Evolutionary conservation across 805 yeast genomes (phyloP).

Genomic region (Candida ovalis): DNA sequence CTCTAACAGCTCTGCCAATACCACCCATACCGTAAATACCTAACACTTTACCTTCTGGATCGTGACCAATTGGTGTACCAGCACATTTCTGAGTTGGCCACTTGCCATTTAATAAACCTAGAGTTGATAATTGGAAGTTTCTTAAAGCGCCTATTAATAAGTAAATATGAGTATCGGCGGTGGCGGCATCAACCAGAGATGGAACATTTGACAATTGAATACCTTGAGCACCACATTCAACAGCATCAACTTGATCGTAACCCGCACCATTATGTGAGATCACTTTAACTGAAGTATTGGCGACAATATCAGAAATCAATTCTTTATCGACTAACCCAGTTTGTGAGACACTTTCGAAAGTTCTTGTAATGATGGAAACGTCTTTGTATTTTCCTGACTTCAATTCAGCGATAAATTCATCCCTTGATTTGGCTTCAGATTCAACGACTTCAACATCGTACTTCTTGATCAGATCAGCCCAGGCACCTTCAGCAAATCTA

Average conservation of each 20-base stretch:
- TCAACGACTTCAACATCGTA: conserved; percentile 44
- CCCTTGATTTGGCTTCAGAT: conserved; percentile 36
- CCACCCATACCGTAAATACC: conserved; percentile 91
- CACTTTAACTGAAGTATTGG: conserved; percentile 33
- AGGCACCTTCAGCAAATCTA: conserved; percentile 57
- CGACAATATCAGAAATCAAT: conserved; percentile 34
- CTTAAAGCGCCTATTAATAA: conserved; percentile 49
- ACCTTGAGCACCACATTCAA: conserved; percentile 35
- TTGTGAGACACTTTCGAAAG: conserved; percentile 35
- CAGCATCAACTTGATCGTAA: conserved; percentile 48
- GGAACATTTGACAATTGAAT: conserved; percentile 54
- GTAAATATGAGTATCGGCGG: conserved; percentile 55
- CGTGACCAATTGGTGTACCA: conserved; percentile 64
- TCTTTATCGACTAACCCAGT: conserved; percentile 45
- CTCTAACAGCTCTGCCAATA: conserved; percentile 77
- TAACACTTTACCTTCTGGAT: conserved; percentile 69
- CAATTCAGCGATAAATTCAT: conserved; percentile 37
- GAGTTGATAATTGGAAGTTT: conserved; percentile 58
- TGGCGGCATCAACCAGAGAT: conserved; percentile 47
- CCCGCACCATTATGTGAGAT: conserved; percentile 56
- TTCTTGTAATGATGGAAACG: conserved; percentile 38
- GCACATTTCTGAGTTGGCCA: conserved; percentile 52
- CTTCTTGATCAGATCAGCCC: conserved; percentile 39
- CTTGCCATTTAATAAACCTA: conserved; percentile 49
- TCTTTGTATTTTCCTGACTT: conserved; percentile 33